These are phyloP conservation scores for Penicillium brevicompactum DNA, from an alignment of 2,329 filamentous ascomycete species.

Conservation along the genomic window DNA sequence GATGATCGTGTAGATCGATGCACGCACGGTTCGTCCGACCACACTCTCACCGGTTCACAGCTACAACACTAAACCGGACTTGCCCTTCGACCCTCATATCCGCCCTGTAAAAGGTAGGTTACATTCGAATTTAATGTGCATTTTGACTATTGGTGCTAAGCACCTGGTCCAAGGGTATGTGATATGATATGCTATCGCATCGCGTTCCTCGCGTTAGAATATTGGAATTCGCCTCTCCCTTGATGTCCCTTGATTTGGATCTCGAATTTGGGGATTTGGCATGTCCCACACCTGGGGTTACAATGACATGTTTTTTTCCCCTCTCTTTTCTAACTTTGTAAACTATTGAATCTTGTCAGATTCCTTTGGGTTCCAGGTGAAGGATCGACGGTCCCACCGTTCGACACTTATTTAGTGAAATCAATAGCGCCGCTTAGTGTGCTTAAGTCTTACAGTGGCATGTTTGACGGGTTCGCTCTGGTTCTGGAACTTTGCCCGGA, in stretches of 20 bases:
- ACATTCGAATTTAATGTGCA: not conserved
- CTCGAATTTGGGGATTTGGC: not conserved
- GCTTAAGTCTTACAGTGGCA: not conserved
- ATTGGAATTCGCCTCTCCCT: not conserved
- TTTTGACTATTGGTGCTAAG: constrained; percentile 2
- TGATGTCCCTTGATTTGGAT: not conserved
- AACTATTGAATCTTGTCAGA: constrained; percentile 22
- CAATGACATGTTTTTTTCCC: not conserved
- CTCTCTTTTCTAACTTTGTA: not conserved
- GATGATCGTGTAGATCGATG: constrained; percentile 14
- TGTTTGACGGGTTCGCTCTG: constrained; percentile 1
- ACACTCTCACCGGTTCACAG: not conserved
- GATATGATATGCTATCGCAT: not conserved
- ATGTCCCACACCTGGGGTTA: not conserved
- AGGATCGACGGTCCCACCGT: constrained; percentile 22
- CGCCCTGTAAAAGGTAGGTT: not conserved
- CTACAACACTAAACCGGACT: not conserved
- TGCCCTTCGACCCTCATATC: not conserved
- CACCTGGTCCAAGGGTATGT: constrained; percentile 8
- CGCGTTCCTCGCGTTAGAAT: not conserved
- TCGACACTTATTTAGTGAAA: constrained; percentile 8
- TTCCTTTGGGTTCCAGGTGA: not conserved
- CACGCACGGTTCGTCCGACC: not conserved
- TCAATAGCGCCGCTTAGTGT: constrained; percentile 22
- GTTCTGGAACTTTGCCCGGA: constrained; percentile 12